Evolutionary conservation across 306 rosid species (phyloP).

Genomic region (Casuarina equisetifolia): DNA sequence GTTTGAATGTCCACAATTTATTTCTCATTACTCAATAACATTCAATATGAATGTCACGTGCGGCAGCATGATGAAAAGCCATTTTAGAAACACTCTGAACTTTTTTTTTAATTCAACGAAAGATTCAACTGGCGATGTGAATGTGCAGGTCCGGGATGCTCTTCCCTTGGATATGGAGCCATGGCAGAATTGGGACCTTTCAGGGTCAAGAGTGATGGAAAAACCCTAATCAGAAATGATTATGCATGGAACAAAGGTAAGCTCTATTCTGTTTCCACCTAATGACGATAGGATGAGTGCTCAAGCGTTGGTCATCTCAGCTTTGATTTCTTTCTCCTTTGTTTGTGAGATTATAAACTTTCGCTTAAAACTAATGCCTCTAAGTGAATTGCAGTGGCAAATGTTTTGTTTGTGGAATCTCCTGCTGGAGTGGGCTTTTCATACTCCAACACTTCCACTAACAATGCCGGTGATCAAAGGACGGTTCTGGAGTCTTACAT

Average conservation of each 20-base stretch:
- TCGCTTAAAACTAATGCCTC: slow-evolving; percentile 1
- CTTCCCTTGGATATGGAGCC: slow-evolving; percentile 69
- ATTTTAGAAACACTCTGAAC: too few relatives aligned
- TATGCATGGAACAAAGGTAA: slow-evolving; percentile 57
- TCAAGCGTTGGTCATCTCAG: too few relatives aligned
- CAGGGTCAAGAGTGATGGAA: slow-evolving; percentile 54
- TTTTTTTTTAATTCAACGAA: not conserved
- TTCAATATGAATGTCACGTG: too few relatives aligned
- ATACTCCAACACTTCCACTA: slow-evolving; percentile 49
- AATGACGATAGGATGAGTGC: too few relatives aligned
- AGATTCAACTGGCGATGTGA: not conserved
- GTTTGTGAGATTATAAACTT: too few relatives aligned
- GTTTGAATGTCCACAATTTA: too few relatives aligned
- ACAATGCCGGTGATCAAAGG: slow-evolving; percentile 47
- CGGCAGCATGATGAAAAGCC: too few relatives aligned
- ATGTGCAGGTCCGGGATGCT: slow-evolving; percentile 69
- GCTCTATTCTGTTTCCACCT: too few relatives aligned
- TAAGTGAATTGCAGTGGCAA: slow-evolving; percentile 53
- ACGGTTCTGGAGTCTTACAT: slow-evolving; percentile 55
- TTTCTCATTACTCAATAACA: too few relatives aligned
- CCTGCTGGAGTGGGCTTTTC: slow-evolving; percentile 78
- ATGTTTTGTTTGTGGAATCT: slow-evolving; percentile 58
- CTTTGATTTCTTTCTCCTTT: too few relatives aligned
- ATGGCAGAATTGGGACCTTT: slow-evolving; percentile 73
- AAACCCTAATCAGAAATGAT: slow-evolving; percentile 40